Percentiles rank a stretch among this genome's conserved stretches.
Evolutionary conservation across 2,329 filamentous ascomycete species (phyloP).

Genomic region (Catunica adiposa): DNA sequence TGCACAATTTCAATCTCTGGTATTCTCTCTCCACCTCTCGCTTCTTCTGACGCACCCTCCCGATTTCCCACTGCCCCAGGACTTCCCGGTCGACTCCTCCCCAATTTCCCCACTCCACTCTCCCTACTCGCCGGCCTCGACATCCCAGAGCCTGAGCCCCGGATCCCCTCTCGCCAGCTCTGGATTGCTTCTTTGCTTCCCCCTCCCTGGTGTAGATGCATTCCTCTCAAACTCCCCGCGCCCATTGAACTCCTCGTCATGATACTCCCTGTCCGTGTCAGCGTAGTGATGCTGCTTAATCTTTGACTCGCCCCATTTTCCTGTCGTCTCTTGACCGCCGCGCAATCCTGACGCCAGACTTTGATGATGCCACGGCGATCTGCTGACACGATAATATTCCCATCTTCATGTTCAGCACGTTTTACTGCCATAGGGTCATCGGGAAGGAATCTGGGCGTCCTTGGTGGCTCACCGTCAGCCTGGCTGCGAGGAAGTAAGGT

Average conservation of each 20-base stretch:
- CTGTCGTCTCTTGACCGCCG: conserved; percentile 57
- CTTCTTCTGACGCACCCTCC: not conserved
- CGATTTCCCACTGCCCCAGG: too few species aligned
- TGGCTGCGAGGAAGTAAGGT: conserved; percentile 54
- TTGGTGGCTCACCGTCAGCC: conserved; percentile 17
- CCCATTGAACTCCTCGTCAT: conserved; percentile 35
- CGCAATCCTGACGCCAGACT: conserved; percentile 89
- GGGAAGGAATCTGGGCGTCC: conserved; percentile 19
- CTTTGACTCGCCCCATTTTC: conserved; percentile 67
- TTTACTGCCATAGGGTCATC: conserved; percentile 21
- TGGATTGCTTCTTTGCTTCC: conserved; percentile 57
- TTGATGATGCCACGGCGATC: conserved; percentile 83
- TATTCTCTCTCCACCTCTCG: not conserved
- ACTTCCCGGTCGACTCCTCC: too few species aligned
- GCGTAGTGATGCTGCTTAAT: conserved; percentile 37
- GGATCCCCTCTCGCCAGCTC: conserved; percentile 61
- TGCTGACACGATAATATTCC: conserved; percentile 83
- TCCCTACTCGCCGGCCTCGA: not conserved
- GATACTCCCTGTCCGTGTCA: conserved; percentile 42
- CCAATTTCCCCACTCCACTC: not conserved
- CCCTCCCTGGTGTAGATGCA: conserved; percentile 17
- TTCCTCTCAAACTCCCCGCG: conserved; percentile 26
- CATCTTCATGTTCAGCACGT: conserved; percentile 53
- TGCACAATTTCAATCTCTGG: too few species aligned
- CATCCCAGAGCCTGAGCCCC: conserved; percentile 19